A percentile compares a stretch with the other conserved stretches of the same genome.
These are phyloP conservation scores for Trichoderma sp. DNA, from an alignment of 2,329 filamentous ascomycete genomes.

Conservation along the genomic window DNA sequence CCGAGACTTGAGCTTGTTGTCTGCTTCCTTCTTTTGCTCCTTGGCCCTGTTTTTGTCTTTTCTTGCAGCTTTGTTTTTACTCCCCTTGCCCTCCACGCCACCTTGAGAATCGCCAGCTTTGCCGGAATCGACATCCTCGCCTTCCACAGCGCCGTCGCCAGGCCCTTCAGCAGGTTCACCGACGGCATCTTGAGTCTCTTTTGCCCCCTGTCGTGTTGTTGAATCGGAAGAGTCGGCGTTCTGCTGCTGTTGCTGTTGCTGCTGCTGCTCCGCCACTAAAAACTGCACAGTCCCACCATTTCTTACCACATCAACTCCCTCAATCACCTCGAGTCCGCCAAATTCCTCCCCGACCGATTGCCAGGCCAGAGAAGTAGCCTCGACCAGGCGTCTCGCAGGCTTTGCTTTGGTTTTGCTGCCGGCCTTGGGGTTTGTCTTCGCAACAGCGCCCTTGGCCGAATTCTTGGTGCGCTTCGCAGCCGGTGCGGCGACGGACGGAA, in stretches of 20 bases:
- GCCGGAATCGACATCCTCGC: slow-evolving; percentile 33
- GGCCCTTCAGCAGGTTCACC: slow-evolving; percentile 66
- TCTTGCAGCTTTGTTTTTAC: slow-evolving; percentile 32
- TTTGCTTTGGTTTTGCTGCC: slow-evolving; percentile 22
- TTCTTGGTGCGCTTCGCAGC: slow-evolving; percentile 39
- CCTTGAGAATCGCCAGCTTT: slow-evolving; percentile 33
- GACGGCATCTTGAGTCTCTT: slow-evolving; percentile 30
- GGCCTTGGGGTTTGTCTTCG: slow-evolving; percentile 18
- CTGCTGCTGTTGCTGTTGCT: slow-evolving; percentile 14
- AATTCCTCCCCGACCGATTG: slow-evolving; percentile 89
- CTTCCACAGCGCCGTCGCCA: slow-evolving; percentile 46
- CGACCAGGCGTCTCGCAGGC: slow-evolving; percentile 35
- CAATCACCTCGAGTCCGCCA: slow-evolving; percentile 86
- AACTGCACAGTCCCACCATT: slow-evolving; percentile 60
- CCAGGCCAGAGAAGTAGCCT: slow-evolving; percentile 54
- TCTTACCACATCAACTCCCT: slow-evolving; percentile 81
- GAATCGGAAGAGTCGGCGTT: slow-evolving; percentile 26
- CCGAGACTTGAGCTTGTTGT: slow-evolving; percentile 24
- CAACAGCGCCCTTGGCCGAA: slow-evolving; percentile 17
- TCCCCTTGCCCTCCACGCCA: slow-evolving; percentile 31
- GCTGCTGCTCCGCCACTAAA: slow-evolving; percentile 38
- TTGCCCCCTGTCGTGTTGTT: slow-evolving; percentile 10
- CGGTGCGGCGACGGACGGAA: slow-evolving; percentile 33
- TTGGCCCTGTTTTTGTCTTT: slow-evolving; percentile 32
- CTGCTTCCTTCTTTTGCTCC: slow-evolving; percentile 32